Evolutionary conservation across 345 rosid species (phyloP).

Genomic region (Aurinia saxatilis): DNA sequence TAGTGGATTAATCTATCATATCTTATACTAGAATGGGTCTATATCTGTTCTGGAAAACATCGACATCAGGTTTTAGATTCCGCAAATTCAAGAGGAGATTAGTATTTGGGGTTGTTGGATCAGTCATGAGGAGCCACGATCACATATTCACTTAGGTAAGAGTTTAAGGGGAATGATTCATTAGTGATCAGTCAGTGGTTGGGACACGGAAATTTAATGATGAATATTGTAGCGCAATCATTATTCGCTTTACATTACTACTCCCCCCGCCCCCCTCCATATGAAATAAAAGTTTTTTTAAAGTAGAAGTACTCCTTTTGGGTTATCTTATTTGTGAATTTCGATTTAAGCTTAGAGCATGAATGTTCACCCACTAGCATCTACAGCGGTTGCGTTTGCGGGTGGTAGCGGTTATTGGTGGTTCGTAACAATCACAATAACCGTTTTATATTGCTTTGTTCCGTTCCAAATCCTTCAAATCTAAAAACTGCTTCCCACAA

Average conservation of each 20-base stretch:
- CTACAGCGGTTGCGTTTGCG: no score
- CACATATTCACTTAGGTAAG: neutral
- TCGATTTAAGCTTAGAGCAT: no score
- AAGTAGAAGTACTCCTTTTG: neutral
- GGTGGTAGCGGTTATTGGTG: no score
- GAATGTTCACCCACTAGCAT: no score
- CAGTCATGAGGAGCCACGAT: constrained; percentile 18
- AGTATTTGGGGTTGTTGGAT: neutral
- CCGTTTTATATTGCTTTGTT: no score
- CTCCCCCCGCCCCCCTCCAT: no score
- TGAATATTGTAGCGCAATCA: neutral
- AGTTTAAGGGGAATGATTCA: neutral
- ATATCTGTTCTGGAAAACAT: neutral
- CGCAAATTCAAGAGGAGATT: neutral
- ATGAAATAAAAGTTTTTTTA: no score
- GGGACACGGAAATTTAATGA: constrained; percentile 15
- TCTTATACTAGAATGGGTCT: neutral
- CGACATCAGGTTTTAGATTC: neutral
- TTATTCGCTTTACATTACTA: neutral
- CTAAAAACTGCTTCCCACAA: no score
- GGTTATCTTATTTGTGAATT: no score
- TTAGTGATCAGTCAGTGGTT: constrained; percentile 10
- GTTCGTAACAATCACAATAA: no score
- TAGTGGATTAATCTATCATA: neutral
- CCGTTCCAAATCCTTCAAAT: no score